phyloP scores from a whole-genome alignment of 2,329 filamentous ascomycete species.

The Xylaria digitata region DNA sequence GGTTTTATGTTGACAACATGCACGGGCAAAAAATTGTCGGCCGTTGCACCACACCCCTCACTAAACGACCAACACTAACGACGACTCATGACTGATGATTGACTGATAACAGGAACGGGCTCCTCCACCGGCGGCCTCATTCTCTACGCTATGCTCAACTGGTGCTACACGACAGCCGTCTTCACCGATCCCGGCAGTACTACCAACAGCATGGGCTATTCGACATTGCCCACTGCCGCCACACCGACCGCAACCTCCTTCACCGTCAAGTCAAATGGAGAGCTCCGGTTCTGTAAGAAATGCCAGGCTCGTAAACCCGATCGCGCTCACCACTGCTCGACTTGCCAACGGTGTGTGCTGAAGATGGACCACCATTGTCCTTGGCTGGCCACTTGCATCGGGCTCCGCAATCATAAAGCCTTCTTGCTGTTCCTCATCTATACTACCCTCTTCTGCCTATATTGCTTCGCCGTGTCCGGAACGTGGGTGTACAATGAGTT shows the following conservation, averaged over 20 bases:
- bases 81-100: slow-evolving; percentile 30
- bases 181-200: slow-evolving; percentile 88
- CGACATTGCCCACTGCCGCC: slow-evolving; percentile 80
- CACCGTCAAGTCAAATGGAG: slow-evolving; percentile 92
- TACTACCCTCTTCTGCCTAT: slow-evolving; percentile 85
- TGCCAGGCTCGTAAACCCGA: slow-evolving; percentile 95
- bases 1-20: background rate
- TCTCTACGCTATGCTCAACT: slow-evolving; percentile 83
- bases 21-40: background rate
- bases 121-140: slow-evolving; percentile 73
- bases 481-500: slow-evolving; percentile 90
- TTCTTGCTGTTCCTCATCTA: slow-evolving; percentile 95
- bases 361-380: slow-evolving; percentile 99
- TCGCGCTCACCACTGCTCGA: slow-evolving; percentile 95
- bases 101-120: slow-evolving; percentile 56
- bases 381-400: slow-evolving; percentile 96
- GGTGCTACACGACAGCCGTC: slow-evolving; percentile 91
- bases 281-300: slow-evolving; percentile 94
- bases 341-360: slow-evolving; percentile 90
- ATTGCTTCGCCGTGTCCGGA: slow-evolving; percentile 79
- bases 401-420: slow-evolving; percentile 92
- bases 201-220: slow-evolving; percentile 76
- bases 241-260: slow-evolving; percentile 74
- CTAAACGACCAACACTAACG: slow-evolving; percentile 21
- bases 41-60: background rate